Evolutionary conservation across 306 rosid species (phyloP).

Genomic region (Hippophae gyantsensis): DNA sequence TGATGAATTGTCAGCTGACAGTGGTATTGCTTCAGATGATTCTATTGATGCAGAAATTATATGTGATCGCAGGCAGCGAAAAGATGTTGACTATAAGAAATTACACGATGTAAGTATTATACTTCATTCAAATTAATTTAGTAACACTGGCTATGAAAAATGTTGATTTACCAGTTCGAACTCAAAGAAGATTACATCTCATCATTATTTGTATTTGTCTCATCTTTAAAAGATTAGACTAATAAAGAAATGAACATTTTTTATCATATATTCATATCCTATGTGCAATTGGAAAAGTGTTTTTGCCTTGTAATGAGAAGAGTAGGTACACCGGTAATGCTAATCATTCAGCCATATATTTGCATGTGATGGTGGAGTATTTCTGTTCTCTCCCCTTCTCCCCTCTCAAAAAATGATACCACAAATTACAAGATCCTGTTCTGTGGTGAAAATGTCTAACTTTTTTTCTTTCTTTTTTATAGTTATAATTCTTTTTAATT

Average conservation of each 20-base stretch:
- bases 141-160: not conserved
- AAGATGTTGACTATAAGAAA: constrained; percentile 63
- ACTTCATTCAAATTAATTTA: not conserved
- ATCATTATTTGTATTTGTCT: not conserved
- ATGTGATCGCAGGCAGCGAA: constrained; percentile 62
- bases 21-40: constrained; percentile 51
- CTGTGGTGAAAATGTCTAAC: too few species aligned
- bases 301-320: not conserved
- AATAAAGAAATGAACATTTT: not conserved
- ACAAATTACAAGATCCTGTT: not conserved
- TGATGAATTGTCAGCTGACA: constrained; percentile 25
- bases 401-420: not conserved
- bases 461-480: too few species aligned
- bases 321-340: not conserved
- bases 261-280: too few species aligned
- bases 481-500: too few species aligned
- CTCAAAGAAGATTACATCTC: not conserved
- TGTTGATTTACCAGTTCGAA: not conserved
- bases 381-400: not conserved
- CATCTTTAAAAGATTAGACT: not conserved
- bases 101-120: constrained; percentile 55
- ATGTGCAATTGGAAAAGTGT: too few species aligned
- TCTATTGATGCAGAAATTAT: constrained; percentile 42
- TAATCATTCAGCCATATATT: not conserved
- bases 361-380: not conserved